Base-by-base conservation (phyloP, 345 rosid genomes). In the Gossypium australe region DNA sequence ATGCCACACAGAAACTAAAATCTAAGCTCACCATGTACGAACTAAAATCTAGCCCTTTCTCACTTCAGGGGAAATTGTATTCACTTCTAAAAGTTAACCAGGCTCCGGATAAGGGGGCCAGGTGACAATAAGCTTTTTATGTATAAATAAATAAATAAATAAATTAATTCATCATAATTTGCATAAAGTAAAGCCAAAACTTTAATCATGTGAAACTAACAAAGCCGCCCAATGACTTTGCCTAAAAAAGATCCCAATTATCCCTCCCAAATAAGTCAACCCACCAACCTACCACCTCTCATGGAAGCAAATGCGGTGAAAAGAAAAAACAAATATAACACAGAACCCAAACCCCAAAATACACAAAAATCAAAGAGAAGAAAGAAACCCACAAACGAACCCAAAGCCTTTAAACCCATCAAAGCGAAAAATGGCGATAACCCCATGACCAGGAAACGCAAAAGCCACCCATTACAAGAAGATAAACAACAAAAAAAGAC, bases 201-300 rank as follows among this genome's bases (percentile, higher is more conserved):
- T 72, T 38, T 51, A 72, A 73, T 76, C 61, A 45, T 61, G 69
- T 44, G 24, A 58, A 80, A 70, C 75, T 59, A 81, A 77, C 77
- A 65, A 81, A 75, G 57, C 49, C 67, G 53, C 59, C 73, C 72
- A 75, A 56, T 71, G 77, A 76, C 45, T 57, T 43, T 27, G 74
- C 56, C 55, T 52, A 13, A 71, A 51, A 74, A 71, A 69, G 82
- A 64, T 74, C 67, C 58, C 44, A 57, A 72, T 65, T 71, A 64
- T 76, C 67, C 57, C 59, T 51, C 67, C 66, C 47, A 80, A 80
- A 49, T 43, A 89, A 90, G 98, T 94, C 97, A 92, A 94, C 94
- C 81, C 90, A 86, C 87, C 86, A 90, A 80, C 84, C 89, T 82
- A 86, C 94, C 94, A 87, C 94, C 92, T 86, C 88, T 87, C 87